Conservation (phyloP, 2,329 filamentous ascomycete genomes). For the Fusarium fujikuroi region DNA sequence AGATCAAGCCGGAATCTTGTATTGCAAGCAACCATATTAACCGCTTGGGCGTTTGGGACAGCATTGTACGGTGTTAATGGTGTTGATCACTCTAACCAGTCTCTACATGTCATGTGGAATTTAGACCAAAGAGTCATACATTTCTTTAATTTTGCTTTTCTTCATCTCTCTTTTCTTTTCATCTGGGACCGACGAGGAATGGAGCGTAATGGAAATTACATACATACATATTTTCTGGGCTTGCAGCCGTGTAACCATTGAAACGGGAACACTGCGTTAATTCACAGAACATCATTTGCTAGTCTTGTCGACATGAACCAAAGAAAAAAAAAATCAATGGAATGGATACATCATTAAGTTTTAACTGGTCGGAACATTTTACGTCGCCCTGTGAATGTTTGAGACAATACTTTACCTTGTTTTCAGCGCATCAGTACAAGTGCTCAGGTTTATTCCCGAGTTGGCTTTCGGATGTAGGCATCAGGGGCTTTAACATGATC, state of each 20-base stretch:
- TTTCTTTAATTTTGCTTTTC: conserved; percentile 50
- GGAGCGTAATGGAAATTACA: conserved; percentile 29
- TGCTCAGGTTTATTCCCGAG: not conserved
- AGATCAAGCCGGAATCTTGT: conserved; percentile 55
- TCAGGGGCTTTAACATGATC: conserved; percentile 9
- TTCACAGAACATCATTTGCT: conserved; percentile 30
- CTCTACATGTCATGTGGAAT: conserved; percentile 51
- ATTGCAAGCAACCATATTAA: conserved; percentile 61
- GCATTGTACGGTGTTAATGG: conserved; percentile 69
- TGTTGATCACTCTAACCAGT: conserved; percentile 57
- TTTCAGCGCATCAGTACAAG: not conserved
- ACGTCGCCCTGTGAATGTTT: conserved; percentile 11
- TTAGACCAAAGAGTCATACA: conserved; percentile 52
- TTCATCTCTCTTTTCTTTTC: conserved; percentile 44
- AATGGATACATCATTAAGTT: conserved; percentile 26
- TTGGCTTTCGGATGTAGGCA: not conserved
- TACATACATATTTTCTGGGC: conserved; percentile 28
- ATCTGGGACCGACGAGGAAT: conserved; percentile 21
- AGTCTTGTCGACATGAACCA: conserved; percentile 24
- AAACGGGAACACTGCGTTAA: conserved; percentile 33
- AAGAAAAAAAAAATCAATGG: conserved; percentile 23
- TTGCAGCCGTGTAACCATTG: conserved; percentile 28
- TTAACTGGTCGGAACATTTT: not conserved
- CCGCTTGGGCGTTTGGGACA: conserved; percentile 64
- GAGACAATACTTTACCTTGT: not conserved